These are phyloP conservation scores for Termitomyces sp. DNA, from an alignment of 768 basidiomycete species.

Conservation along the genomic window DNA sequence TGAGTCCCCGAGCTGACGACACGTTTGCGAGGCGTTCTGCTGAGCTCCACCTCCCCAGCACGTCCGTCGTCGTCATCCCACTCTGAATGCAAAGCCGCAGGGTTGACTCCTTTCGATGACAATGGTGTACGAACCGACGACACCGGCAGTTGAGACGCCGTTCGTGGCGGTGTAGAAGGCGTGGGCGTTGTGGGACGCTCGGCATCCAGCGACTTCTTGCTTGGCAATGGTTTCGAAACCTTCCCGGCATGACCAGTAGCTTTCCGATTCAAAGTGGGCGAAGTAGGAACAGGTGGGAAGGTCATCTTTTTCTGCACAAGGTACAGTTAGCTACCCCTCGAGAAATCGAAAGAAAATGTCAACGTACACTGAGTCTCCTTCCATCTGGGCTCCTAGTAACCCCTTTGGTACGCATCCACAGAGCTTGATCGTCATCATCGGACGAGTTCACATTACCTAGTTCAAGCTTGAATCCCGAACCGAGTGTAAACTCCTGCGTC, in stretches of 20 bases:
- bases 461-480: constrained; percentile 36
- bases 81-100: constrained; percentile 22
- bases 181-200: constrained; percentile 12
- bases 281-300: constrained; percentile 39
- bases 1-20: constrained; percentile 14
- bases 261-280: constrained; percentile 41
- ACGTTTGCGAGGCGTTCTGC: constrained; percentile 35
- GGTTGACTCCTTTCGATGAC: constrained; percentile 25
- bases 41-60: constrained; percentile 18
- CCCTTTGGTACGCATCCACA: constrained; percentile 21
- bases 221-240: constrained; percentile 15
- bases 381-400: constrained; percentile 20
- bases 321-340: constrained; percentile 9
- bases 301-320: constrained; percentile 27
- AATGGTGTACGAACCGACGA: constrained; percentile 20
- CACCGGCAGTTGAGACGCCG: constrained; percentile 15
- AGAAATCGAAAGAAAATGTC: not conserved
- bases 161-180: constrained; percentile 18
- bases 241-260: constrained; percentile 10
- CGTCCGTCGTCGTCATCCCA: constrained; percentile 15
- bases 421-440: constrained; percentile 24
- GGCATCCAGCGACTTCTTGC: constrained; percentile 6
- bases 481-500: constrained; percentile 20
- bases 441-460: constrained; percentile 22
- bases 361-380: constrained; percentile 22